Evolutionary conservation across 352 stramenopile species (phyloP), one percentile per base, ranked within the genome.

Genomic region (Pythium angustatum): DNA sequence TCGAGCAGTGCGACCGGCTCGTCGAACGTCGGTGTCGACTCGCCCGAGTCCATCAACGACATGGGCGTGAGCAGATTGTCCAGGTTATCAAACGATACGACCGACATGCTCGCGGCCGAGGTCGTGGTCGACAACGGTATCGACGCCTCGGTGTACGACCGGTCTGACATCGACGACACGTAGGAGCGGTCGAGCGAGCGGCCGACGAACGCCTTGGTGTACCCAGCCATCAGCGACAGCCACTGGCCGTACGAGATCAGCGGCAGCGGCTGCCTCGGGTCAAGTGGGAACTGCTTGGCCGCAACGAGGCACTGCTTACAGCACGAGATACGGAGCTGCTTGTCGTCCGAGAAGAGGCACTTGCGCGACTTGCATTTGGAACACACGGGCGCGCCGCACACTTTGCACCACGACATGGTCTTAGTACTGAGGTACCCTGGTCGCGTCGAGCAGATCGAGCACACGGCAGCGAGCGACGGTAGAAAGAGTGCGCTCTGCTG

Each of bases 261-360:
- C 19, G 33, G 52, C 44, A 67, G 30, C 24, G 58, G 53, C 22
- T 50, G 47, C 21, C 33, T 48, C 14, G 66, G 54, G 21, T 73
- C 49, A 7, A 63, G 10, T 10, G 34, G 17, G 34, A 62, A 22
- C 9, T 58, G 24, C 54, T 59, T 62, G 34, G 66, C 66, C 19
- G 60, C 56, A 2, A 73, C 55, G 26, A 73, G 26, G 30, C 66
- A 73, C 61, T 73, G 54, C 50, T 69, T 73, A 49, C 66, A 73
- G 51, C 66, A 73, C 31, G 59, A 64, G 27, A 73, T 56, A 21
- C 43, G 47, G 41, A 73, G 57, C 36, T 73, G 50, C 31, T 54
- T 48, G 27, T 64, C 54, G 27, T 73, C 66, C 36, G 61, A 50
- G 22, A 73, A 45, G 31, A 73, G 24, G n/a, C 40, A 36, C 34